These are phyloP conservation scores for Taphrina wiesneri DNA, from an alignment of 1,139 yeast species.

Conservation along the genomic window DNA sequence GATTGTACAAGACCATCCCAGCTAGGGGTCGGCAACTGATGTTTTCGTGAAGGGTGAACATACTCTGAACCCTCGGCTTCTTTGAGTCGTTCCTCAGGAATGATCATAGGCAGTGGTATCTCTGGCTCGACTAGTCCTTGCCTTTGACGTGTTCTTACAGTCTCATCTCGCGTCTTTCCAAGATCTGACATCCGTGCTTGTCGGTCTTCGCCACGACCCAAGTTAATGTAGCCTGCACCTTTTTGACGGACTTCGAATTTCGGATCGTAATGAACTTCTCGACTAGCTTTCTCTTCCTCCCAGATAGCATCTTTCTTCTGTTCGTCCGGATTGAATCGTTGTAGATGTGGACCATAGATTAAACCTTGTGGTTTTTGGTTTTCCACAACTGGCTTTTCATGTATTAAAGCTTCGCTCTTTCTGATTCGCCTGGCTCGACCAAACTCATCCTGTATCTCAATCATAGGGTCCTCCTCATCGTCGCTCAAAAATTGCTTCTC, in stretches of 20 bases:
- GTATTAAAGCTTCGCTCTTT: constrained; percentile 1
- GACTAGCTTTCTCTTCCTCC: constrained; percentile 24
- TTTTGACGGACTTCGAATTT: constrained; percentile 16
- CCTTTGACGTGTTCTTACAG: not conserved
- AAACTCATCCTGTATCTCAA: constrained; percentile 31
- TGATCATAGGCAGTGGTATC: not conserved
- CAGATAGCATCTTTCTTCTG: constrained; percentile 26
- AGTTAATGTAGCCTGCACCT: constrained; percentile 27
- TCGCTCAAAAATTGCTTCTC: not conserved
- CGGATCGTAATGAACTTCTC: constrained; percentile 29
- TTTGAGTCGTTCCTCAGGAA: not conserved
- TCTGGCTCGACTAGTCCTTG: constrained; percentile 2
- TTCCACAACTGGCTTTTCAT: constrained; percentile 10
- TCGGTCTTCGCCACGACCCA: constrained; percentile 22
- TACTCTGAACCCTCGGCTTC: constrained; percentile 1
- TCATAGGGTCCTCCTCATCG: constrained; percentile 25
- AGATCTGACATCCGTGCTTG: constrained; percentile 18
- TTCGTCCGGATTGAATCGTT: constrained; percentile 19
- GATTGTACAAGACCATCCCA: not conserved
- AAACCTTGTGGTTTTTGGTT: not conserved
- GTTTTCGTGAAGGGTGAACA: constrained; percentile 10
- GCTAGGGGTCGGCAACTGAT: not conserved
- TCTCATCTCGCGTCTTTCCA: not conserved
- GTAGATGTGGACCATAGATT: constrained; percentile 24
- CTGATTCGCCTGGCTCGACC: constrained; percentile 23